Base-by-base conservation (phyloP, 116 monocot species). In the Zostera marina region DNA sequence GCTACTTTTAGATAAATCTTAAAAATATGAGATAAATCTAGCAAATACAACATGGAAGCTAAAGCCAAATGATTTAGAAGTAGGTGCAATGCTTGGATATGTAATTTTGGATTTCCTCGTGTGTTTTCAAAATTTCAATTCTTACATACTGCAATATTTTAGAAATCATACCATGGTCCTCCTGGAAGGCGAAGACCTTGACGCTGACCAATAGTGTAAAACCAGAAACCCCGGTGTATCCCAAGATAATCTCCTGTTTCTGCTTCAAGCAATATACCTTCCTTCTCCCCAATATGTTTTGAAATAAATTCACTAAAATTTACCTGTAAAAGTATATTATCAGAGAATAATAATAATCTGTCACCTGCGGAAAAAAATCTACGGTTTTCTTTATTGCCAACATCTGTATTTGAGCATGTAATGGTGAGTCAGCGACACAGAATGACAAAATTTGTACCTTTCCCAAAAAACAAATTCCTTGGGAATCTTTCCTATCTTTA, bases 401-500 rank as follows among this genome's bases (percentile, higher is more conserved):
- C 15, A 15, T 13, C 26, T 15, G 14, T 3, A 39, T 56, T 56
- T 15, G 56, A 16, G 4, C 26, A 56, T 39, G 14, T 15, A 17
- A n/a, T n/a, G n/a, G n/a, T n/a, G n/a, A n/a, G n/a, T n/a, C n/a
- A n/a, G n/a, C 3, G 32, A 15, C 12, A 41, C 8, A 26, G n/a
- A 38, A 56, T n/a, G 15, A n/a, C 56, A 56, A 56, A 46, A 60
- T 25, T 44, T 40, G 10, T 68, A 89, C 96, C 83, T 98, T 98
- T 65, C 96, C 96, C 64, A 98, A 83, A 55, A 98, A 89, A 59
- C 90, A 98, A 67, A 98, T 89, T 68, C 96, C 96, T 71, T 98
- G 96, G n/a, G 96, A 98, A 41, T 98, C 96, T 70, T 89, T 98
- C 67, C 90, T 71, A 66, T 80, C 76, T 64, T 81, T 85, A 65